Evolutionary conservation across 352 stramenopile species (phyloP).

Genomic region (Globisporangium ultimum): DNA sequence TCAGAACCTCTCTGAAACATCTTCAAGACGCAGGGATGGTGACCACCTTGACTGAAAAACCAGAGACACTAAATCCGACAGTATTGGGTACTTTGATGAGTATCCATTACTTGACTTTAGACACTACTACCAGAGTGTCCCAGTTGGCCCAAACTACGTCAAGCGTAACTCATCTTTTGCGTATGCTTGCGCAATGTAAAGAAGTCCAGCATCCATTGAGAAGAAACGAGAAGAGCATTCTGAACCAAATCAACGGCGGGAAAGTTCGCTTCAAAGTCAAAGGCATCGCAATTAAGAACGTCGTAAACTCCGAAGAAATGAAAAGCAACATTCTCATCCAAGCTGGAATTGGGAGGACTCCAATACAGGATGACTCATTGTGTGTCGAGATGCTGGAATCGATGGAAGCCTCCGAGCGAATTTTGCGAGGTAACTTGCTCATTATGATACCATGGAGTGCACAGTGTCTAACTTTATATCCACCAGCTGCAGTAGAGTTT

Average conservation of each 20-base stretch:
- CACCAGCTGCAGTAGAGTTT: constrained; percentile 18
- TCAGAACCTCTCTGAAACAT: constrained; percentile 25
- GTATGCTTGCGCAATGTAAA: constrained; percentile 20
- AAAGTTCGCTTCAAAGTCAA: constrained; percentile 15
- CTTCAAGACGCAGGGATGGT: constrained; percentile 27
- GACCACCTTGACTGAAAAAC: constrained; percentile 18
- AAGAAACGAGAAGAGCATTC: constrained; percentile 23
- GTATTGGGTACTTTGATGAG: constrained; percentile 62
- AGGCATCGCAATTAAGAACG: constrained; percentile 7
- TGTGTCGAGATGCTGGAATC: constrained; percentile 17
- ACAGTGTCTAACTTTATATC: not conserved
- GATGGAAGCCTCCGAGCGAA: constrained; percentile 16
- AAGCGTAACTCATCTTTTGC: constrained; percentile 19
- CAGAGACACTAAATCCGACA: constrained; percentile 25
- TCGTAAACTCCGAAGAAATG: constrained; percentile 13
- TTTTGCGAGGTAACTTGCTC: constrained; percentile 24
- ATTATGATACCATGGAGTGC: not conserved
- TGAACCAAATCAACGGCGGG: constrained; percentile 25
- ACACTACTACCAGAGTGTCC: constrained; percentile 57
- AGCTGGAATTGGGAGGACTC: constrained; percentile 20
- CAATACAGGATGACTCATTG: constrained; percentile 12
- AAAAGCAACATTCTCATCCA: constrained; percentile 38
- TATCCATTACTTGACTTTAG: constrained; percentile 51
- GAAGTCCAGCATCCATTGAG: constrained; percentile 26
- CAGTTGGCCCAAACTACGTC: constrained; percentile 4